Evolutionary conservation across 768 basidiomycete genomes (phyloP), one percentile per base, ranked within the genome.

Genomic region (Tricholoma terreum): DNA sequence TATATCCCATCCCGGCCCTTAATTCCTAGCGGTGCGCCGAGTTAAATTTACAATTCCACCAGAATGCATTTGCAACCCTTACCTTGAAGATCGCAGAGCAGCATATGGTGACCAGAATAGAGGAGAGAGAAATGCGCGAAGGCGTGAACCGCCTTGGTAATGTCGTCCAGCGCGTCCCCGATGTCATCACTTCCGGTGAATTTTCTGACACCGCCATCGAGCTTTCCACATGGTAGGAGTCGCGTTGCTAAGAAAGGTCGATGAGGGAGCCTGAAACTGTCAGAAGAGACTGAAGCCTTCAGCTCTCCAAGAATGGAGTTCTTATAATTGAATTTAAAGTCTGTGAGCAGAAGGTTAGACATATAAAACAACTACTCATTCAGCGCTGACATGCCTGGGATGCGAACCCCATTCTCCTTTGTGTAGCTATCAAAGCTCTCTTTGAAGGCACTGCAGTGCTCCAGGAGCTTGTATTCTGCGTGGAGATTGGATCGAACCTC

Each of bases 31-130:
- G 19, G 35, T 52, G 12, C 9, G 35, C 40, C 43, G 14, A 27
- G 30, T n/a, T 30, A 46, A 19, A 40, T 38, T 30, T 17, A 55
- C 11, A 35, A 38, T 40, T 30, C 24, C 19, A 40, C 11, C 21
- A 36, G 36, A 12, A 42, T 22, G 30, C 14, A 11, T 36, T 40
- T 40, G n/a, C 38, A 53, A 50, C 50, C 60, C 21, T 22, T 55
- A 62, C 68, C 69, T 62, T 71, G 69, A 6, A 71, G 57, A 55
- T 71, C 66, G 56, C 69, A 69, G 34, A 69, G 56, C 9, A 70
- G 15, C 6, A 69, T 35, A 14, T 63, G 45, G 7, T 59, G 40
- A 3, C 55, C 31, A 3, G 66, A 63, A 59, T 67, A 69, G 7
- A 70, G 15, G 9, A 59, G 52, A 4, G 64, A 54, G 54, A 70